These are phyloP conservation scores for Bruguiera hainesii DNA, from an alignment of 441 rosid species.

Conservation along the genomic window DNA sequence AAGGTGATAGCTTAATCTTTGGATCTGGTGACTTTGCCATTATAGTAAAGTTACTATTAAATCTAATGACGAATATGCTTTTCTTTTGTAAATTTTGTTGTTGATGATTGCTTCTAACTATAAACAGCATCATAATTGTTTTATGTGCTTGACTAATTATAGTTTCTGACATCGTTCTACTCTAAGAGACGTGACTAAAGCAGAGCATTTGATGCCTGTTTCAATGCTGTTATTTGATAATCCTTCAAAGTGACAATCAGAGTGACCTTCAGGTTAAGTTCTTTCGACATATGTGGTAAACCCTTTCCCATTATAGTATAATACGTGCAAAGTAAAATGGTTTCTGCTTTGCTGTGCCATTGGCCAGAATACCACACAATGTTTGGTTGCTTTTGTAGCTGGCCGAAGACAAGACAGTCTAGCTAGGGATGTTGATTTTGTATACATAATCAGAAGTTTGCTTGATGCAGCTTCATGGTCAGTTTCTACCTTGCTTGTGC, in stretches of 20 bases:
- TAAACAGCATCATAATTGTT: conserved; percentile 9
- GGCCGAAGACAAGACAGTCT: conserved; percentile 74
- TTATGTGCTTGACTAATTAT: conserved; percentile 43
- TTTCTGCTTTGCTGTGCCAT: conserved; percentile 28
- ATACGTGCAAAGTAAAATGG: conserved; percentile 22
- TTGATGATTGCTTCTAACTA: too few relatives aligned
- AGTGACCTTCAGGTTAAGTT: conserved; percentile 82
- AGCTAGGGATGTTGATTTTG: conserved; percentile 78
- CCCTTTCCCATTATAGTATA: conserved; percentile 9
- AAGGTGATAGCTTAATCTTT: too few relatives aligned
- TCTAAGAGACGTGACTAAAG: conserved; percentile 24
- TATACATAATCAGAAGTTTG: conserved; percentile 78
- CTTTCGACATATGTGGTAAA: not conserved
- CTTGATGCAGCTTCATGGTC: conserved; percentile 95
- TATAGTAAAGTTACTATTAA: too few relatives aligned
- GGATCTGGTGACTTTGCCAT: too few relatives aligned
- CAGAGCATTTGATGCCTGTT: conserved; percentile 61
- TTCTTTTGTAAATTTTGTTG: too few relatives aligned
- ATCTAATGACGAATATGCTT: too few relatives aligned
- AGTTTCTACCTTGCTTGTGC: not conserved
- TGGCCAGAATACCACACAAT: conserved; percentile 88
- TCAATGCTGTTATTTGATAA: conserved; percentile 68
- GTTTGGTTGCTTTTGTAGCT: conserved; percentile 79
- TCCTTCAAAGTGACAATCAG: conserved; percentile 88
- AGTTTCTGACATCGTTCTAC: conserved; percentile 34